Base-by-base conservation (phyloP, 371 early-diverging fungal genomes). In the Mucor ambiguus region DNA sequence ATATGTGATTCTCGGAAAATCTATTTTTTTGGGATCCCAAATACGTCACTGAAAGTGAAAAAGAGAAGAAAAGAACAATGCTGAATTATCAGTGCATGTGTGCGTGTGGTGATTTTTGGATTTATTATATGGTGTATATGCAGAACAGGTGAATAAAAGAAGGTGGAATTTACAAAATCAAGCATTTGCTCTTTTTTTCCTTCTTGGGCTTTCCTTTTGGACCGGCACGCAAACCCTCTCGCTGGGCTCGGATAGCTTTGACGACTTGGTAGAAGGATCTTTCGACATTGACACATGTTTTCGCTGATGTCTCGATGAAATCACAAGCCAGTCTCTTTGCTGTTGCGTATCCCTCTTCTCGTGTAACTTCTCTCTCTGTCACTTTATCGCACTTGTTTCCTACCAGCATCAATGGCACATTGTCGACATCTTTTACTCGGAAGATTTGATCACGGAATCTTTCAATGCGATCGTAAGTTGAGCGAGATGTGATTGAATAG, bases 311-410 rank as follows among this genome's bases (percentile, higher is more conserved):
- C 77, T 96, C 95, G 66, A 89, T 83, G 78, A 93, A 94, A 54
- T 91, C 76, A 68, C 93, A 83, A 11, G 83, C 83, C 48, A 93
- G 70, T 60, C 83, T 73, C 56, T 86, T 78, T 11, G 94, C 90
- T 80, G 91, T 89, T 24, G 84, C 86, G 71, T 80, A 82, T 29
- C 92, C 96, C 74, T 93, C 92, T 74, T 88, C 86, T 58, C 83
- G 81, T 49, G 87, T 84, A 22, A 95, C 91, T 73, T 89, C 89
- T 54, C 92, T 78, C 71, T 94, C 88, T 52, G 85, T 83, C 26
- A 86, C 84, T 72, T 89, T 81, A 70, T 95, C 95, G 61, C 88
- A 89, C 80, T 96, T 96, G 83, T 96, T 96, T 24, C 96, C 97
- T 14, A 97, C 91, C 20, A 97, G 76, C 76, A 95, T 89, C 68